Evolutionary conservation across 306 rosid species (phyloP).

Genomic region (Ziziphus jujuba): DNA sequence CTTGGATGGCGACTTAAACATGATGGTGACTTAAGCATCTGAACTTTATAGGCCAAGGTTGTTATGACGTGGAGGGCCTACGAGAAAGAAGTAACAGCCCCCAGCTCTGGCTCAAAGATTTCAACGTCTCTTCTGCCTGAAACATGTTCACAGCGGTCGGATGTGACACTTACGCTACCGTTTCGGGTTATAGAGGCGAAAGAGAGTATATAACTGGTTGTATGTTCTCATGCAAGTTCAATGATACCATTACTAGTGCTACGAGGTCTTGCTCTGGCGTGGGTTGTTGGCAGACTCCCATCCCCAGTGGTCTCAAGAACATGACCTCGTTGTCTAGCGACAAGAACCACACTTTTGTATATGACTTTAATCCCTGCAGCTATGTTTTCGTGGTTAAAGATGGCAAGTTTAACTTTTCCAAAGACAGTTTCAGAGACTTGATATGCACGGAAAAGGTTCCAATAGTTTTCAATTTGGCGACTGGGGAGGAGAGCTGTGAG

Average conservation of each 20-base stretch:
- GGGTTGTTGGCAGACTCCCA: constrained; percentile 23
- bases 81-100: fast-evolving
- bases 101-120: neutral
- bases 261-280: constrained; percentile 22
- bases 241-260: neutral
- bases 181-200: neutral
- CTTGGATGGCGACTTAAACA: no score
- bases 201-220: neutral
- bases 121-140: neutral
- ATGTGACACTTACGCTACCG: neutral
- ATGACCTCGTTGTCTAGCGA: neutral
- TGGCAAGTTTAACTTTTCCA: constrained; percentile 1
- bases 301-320: constrained; percentile 21
- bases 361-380: constrained; percentile 15
- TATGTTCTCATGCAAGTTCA: neutral
- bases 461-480: constrained; percentile 16
- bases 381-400: constrained; percentile 18
- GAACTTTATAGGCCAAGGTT: neutral
- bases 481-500: constrained; percentile 10
- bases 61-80: neutral
- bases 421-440: neutral
- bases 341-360: neutral
- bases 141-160: constrained; percentile 14
- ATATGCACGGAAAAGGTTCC: neutral
- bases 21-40: neutral